Base-by-base conservation (phyloP, 345 rosid genomes). In the Draba incana region DNA sequence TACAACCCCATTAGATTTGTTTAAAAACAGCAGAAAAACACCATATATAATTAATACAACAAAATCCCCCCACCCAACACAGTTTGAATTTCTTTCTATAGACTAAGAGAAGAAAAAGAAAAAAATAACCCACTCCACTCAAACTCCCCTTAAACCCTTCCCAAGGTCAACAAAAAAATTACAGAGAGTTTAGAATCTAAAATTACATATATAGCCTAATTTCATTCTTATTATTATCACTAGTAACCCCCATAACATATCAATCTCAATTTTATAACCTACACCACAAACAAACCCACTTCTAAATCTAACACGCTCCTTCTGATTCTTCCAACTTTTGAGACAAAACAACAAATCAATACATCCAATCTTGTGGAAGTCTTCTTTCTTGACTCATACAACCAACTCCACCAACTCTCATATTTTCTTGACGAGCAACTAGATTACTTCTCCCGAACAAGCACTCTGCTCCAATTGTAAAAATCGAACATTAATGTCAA, bases 341-440 rank as follows among this genome's bases (percentile, higher is more conserved):
- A 51, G 31, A 66, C 71, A 10, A 46, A 58, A 33, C 10, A 24
- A 60, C 52, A 60, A 13, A 12, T 72, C 46, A 75, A 3, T 69
- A 75, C 75, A 75, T 75, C 79, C 79, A 75, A 20, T 75, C 75
- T 24, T 75, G 79, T 3, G 79, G 79, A 75, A 75, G 79, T 14
- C 42, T 52, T 48, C 70, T 48, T 25, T 63, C 75, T 75, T 75
- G 78, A 25, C 33, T 69, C 13, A 68, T 23, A 68, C 60, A 61
- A 61, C 46, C 4, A 6, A 31, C 42, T 14, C 39, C 49, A 42
- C 27, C 47, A 35, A 23, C 72, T 14, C 74, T 74, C 16, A 37
- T 6, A 16, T 55, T 67, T 43, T 56, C 70, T 41, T 63, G 70
- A 47, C 75, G 65, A 49, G 43, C 75, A 13, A 62, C 12, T 5